Evolutionary conservation across 2,329 filamentous ascomycete genomes (phyloP).

Genomic region (Podosphaera xanthii): DNA sequence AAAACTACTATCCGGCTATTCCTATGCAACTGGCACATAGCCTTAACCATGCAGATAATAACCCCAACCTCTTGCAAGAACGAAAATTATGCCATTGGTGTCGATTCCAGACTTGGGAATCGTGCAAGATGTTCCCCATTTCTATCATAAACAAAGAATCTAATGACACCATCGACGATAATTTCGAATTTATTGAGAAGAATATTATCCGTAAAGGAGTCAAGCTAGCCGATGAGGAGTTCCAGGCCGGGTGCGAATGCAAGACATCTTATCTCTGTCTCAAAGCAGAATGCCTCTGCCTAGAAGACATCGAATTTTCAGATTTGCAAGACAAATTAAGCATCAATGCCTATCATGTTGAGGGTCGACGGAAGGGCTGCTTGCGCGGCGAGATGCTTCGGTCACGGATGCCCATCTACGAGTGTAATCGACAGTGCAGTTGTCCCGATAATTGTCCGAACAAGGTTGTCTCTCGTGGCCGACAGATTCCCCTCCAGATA

Average conservation of each 20-base stretch:
- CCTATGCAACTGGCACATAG: constrained; percentile 1
- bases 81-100: constrained; percentile 33
- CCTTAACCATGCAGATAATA: constrained; percentile 2
- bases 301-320: constrained; percentile 29
- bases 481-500: constrained; percentile 49
- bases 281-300: constrained; percentile 42
- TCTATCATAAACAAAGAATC: constrained; percentile 34
- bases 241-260: constrained; percentile 50
- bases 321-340: constrained; percentile 19
- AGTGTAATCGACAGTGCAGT: constrained; percentile 50
- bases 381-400: constrained; percentile 28
- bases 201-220: constrained; percentile 39
- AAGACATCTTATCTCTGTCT: constrained; percentile 36
- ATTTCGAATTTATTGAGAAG: constrained; percentile 46
- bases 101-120: constrained; percentile 32
- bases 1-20: neutral
- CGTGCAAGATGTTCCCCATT: constrained; percentile 27
- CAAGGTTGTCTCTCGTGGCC: constrained; percentile 51
- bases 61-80: constrained; percentile 13
- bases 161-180: constrained; percentile 33
- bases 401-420: constrained; percentile 45
- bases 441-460: constrained; percentile 47
- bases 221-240: constrained; percentile 31
- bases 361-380: constrained; percentile 27
- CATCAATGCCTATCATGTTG: constrained; percentile 32